Conservation (phyloP, 2,329 filamentous ascomycete genomes). For the Aspergillus caelatus region DNA sequence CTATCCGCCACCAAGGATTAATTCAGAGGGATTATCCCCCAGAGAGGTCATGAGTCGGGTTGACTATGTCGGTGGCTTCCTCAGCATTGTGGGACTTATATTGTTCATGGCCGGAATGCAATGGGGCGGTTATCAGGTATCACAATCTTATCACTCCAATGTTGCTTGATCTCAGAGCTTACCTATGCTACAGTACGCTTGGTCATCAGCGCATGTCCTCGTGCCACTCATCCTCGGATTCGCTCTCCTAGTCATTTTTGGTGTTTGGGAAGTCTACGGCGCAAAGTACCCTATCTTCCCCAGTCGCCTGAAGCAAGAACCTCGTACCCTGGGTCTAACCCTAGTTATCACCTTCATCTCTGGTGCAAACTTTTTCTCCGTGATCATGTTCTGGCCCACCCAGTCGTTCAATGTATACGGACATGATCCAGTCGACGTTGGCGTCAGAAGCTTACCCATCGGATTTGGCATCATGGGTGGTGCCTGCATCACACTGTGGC, state of each 20-base stretch:
- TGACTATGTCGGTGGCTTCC: constrained; percentile 54
- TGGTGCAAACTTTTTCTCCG: constrained; percentile 61
- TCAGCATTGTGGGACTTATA: constrained; percentile 53
- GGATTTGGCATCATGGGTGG: constrained; percentile 66
- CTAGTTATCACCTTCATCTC: constrained; percentile 63
- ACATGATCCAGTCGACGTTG: constrained; percentile 65
- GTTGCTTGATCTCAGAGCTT: background rate
- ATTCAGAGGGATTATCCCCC: constrained; percentile 41
- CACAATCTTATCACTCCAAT: constrained; percentile 5
- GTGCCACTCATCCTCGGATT: constrained; percentile 50
- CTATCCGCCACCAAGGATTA: constrained; percentile 48
- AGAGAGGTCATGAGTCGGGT: constrained; percentile 49
- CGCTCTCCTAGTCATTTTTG: constrained; percentile 46
- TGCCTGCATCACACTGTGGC: constrained; percentile 60
- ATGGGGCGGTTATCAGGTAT: constrained; percentile 54
- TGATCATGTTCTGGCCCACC: constrained; percentile 64
- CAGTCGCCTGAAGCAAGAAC: constrained; percentile 49
- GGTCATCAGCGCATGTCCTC: constrained; percentile 50
- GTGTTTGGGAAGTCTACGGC: constrained; percentile 51
- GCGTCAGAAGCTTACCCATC: constrained; percentile 67
- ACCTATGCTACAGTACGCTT: constrained; percentile 39
- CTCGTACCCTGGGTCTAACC: constrained; percentile 55
- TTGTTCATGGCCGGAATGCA: constrained; percentile 54
- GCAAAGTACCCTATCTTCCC: constrained; percentile 52
- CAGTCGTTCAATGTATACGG: constrained; percentile 68